Base-by-base conservation (phyloP, 352 stramenopile species). In the Phytopythium oedochilum region DNA sequence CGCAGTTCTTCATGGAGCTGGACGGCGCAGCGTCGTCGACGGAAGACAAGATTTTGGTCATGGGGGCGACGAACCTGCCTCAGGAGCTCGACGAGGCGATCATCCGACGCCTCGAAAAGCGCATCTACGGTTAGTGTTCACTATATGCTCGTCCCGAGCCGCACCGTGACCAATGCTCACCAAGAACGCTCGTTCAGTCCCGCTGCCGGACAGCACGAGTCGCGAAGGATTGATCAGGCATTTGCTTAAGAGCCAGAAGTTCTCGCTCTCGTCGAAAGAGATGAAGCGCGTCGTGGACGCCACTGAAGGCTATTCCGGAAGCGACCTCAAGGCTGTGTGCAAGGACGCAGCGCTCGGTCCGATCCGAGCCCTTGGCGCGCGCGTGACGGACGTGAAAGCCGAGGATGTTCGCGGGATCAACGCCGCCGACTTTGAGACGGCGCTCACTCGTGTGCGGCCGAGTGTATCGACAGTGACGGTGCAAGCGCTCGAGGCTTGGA, bases 301-400 rank as follows among this genome's bases (percentile, higher is more conserved):
- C 32, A 97, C 89, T 0, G 73, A 88, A 31, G 74, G 83, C 29
- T 98, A 96, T 45, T 93, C 85, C 9, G 85, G 85, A 5, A 93
- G 83, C 42, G 85, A 95, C 60, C 63, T 95, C 20, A 98, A 98
- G 55, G 93, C 97, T 61, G 57, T 99, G 0, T 98, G 93, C 62
- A 94, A 97, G 58, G 94, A 97, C 43, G 96, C 96, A 15, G 92
- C 92, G 23, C 90, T 97, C 55, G 89, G 96, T 20, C 88, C 92
- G 2, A 91, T 98, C 29, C 86, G 94, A 35, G 83, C 88, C 11
- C 66, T 92, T 39, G 82, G 84, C 29, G 59, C 63, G 11, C 75
- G 74, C 39, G 64, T 94, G 32, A 68, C 71, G 5, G 56, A 89
- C 23, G 78, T 86, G 7, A 70, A 68, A 47, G 70, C 60, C 18